These are phyloP conservation scores for Cladosporium halotolerans DNA, from an alignment of 2,329 filamentous ascomycete species.

Conservation along the genomic window DNA sequence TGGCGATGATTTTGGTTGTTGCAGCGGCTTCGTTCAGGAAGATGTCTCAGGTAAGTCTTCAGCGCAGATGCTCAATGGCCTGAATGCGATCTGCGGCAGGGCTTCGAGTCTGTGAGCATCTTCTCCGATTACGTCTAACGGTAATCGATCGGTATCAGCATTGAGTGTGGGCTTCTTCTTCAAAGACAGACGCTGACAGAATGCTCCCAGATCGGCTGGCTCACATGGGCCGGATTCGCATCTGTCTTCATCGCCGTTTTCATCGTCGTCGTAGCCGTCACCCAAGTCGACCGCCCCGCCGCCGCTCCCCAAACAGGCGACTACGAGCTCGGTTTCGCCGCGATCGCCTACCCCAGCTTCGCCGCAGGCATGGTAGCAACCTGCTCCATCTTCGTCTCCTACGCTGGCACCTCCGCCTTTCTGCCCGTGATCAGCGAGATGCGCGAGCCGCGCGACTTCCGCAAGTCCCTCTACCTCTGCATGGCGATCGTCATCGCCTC, in stretches of 20 bases:
- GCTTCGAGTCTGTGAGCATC: no score
- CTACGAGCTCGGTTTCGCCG: conserved; percentile 54
- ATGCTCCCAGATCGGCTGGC: conserved; percentile 54
- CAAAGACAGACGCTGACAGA: conserved; percentile 18
- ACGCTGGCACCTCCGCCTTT: conserved; percentile 55
- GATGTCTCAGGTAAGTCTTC: conserved; percentile 6
- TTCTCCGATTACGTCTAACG: no score
- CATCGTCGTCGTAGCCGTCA: conserved; percentile 47
- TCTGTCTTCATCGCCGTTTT: conserved; percentile 50
- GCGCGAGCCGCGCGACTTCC: conserved; percentile 53
- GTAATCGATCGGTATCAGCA: no score
- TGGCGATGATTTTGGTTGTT: conserved; percentile 9
- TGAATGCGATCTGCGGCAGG: no score
- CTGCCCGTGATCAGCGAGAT: conserved; percentile 62
- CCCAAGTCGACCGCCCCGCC: conserved; percentile 51
- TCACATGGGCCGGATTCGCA: conserved; percentile 56
- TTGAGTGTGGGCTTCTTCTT: not conserved
- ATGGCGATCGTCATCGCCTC: conserved; percentile 52
- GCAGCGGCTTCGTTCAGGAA: conserved; percentile 8
- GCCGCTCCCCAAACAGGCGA: conserved; percentile 54
- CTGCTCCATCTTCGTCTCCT: conserved; percentile 55
- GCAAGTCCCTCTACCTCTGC: conserved; percentile 54
- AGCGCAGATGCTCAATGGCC: not conserved
- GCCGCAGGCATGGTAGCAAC: conserved; percentile 53
- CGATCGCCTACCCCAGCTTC: conserved; percentile 52